Conservation (phyloP, 2,329 filamentous ascomycete genomes). For the Huntiella moniliformis region DNA sequence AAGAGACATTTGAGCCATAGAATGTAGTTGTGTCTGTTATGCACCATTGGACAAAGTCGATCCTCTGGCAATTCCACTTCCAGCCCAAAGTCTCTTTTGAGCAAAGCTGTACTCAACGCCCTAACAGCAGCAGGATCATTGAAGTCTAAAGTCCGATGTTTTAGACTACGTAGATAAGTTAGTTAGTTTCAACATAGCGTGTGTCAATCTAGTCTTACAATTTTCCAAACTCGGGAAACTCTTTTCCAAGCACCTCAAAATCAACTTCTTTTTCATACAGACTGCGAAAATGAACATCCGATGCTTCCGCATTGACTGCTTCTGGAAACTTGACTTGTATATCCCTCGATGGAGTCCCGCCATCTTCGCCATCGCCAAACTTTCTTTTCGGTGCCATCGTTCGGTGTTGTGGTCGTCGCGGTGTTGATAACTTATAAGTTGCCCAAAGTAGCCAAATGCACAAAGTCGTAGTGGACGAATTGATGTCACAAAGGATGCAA, state of each 20-base stretch:
- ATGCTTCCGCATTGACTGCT: background rate
- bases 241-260: background rate
- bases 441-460: too few species aligned
- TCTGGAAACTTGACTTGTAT: background rate
- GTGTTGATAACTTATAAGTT: too few species aligned
- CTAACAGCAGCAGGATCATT: background rate
- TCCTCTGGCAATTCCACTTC: background rate
- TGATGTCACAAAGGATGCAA: too few species aligned
- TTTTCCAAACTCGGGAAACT: background rate
- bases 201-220: too few species aligned
- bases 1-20: conserved; percentile 71
- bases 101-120: background rate
- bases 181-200: too few species aligned
- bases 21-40: conserved; percentile 69
- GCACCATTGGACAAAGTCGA: conserved; percentile 22
- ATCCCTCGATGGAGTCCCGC: background rate
- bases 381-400: too few species aligned
- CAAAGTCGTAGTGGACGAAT: too few species aligned
- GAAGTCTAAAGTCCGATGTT: background rate
- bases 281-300: background rate
- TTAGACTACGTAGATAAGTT: background rate
- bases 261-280: background rate
- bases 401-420: too few species aligned
- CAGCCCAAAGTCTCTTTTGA: background rate
- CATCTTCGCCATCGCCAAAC: background rate